These are phyloP conservation scores for Wickerhamiella lipophila DNA, from an alignment of 805 yeast species.

Conservation along the genomic window DNA sequence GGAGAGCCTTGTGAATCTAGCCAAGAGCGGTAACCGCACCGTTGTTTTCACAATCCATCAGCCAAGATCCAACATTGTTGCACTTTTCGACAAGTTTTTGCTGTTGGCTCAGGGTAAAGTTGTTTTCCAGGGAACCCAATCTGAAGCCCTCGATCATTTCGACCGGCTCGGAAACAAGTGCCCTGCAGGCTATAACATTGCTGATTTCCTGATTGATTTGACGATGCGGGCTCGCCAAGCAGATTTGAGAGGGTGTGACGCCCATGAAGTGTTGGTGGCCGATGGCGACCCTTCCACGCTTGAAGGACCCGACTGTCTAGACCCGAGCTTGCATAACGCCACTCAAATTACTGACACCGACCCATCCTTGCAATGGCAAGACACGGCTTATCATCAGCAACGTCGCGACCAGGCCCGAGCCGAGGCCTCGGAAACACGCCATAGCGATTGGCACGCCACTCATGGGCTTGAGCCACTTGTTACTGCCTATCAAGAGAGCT, in stretches of 20 bases:
- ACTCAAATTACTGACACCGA: constrained; percentile 18
- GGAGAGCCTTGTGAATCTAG: constrained; percentile 67
- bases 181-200: constrained; percentile 84
- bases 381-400: constrained; percentile 19
- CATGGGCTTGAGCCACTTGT: constrained; percentile 26
- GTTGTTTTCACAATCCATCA: constrained; percentile 91
- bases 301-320: not conserved
- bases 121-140: constrained; percentile 79
- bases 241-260: constrained; percentile 1
- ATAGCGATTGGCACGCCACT: constrained; percentile 16
- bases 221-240: constrained; percentile 46
- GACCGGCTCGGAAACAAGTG: constrained; percentile 62
- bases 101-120: constrained; percentile 73
- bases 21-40: constrained; percentile 72
- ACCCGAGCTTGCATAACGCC: constrained; percentile 1
- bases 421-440: not conserved
- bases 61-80: constrained; percentile 90
- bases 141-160: constrained; percentile 63
- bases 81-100: constrained; percentile 71
- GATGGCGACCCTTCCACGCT: not conserved
- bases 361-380: constrained; percentile 21
- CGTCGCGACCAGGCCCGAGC: constrained; percentile 13
- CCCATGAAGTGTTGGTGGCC: not conserved
- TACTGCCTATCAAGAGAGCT: constrained; percentile 19
- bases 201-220: constrained; percentile 83